A percentile compares a stretch with the other conserved stretches of the same genome.
Conservation (phyloP, 345 rosid species). For the Isatis tinctoria region DNA sequence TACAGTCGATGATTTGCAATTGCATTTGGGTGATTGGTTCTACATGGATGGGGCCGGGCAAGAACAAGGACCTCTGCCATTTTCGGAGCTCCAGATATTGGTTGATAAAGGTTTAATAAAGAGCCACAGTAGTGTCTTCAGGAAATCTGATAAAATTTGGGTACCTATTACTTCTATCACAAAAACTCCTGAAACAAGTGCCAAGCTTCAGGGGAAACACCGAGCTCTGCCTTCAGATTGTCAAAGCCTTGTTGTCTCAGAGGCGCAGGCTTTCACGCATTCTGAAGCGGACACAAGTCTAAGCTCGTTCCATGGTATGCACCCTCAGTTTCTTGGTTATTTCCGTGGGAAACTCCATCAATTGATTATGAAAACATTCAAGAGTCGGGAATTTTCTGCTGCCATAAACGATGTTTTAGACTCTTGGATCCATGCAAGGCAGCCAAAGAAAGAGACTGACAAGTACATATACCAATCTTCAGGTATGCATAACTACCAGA, state of each 20-base stretch:
- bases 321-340: conserved; percentile 94
- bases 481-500: conserved; percentile 46
- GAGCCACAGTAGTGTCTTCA: conserved; percentile 73
- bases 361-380: conserved; percentile 93
- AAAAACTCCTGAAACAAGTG: conserved; percentile 40
- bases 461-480: conserved; percentile 69
- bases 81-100: conserved; percentile 68
- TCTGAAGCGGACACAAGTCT: conserved; percentile 30
- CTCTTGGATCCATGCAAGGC: conserved; percentile 92
- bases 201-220: conserved; percentile 34
- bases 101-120: conserved; percentile 66
- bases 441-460: conserved; percentile 85
- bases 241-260: conserved; percentile 34
- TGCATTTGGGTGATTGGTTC: conserved; percentile 97
- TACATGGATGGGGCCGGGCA: conserved; percentile 91
- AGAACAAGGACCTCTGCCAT: conserved; percentile 80
- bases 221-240: conserved; percentile 37
- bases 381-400: conserved; percentile 93
- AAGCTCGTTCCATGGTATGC: conserved; percentile 54
- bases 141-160: conserved; percentile 91
- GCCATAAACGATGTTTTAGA: conserved; percentile 96
- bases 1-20: conserved; percentile 62
- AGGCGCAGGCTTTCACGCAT: conserved; percentile 26
- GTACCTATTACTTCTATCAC: conserved; percentile 57
- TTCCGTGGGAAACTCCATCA: conserved; percentile 92